phyloP scores from a whole-genome alignment of 805 yeast species.

The Cyberlindnera maclurae region DNA sequence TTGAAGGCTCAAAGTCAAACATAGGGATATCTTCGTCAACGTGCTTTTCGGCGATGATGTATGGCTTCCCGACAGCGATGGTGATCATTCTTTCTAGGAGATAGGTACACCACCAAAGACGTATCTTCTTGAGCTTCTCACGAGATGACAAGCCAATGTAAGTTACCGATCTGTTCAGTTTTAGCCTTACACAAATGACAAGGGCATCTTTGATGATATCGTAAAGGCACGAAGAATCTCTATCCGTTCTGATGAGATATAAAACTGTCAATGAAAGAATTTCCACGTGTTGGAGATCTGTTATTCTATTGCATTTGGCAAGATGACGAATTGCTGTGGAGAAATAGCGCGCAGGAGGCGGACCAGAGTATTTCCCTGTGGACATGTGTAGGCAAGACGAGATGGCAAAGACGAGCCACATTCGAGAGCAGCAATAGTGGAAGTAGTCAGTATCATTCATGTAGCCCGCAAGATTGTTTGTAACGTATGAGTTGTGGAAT shows the following conservation, averaged over 20 bases:
- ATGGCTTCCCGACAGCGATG: constrained; percentile 54
- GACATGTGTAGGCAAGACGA: constrained; percentile 46
- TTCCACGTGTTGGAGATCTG: constrained; percentile 42
- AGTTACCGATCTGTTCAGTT: constrained; percentile 30
- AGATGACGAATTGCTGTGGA: constrained; percentile 54
- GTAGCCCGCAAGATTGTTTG: constrained; percentile 26
- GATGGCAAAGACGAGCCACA: constrained; percentile 49
- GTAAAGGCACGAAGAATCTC: constrained; percentile 48
- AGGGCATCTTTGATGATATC: constrained; percentile 48
- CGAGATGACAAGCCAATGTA: constrained; percentile 25
- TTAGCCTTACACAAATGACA: constrained; percentile 33
- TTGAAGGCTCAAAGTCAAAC: constrained; percentile 38
- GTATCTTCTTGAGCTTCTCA: constrained; percentile 34
- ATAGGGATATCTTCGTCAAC: constrained; percentile 43
- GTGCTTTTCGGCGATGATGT: constrained; percentile 42
- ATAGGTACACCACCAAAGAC: constrained; percentile 61
- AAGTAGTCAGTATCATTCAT: constrained; percentile 36
- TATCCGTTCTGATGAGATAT: constrained; percentile 53
- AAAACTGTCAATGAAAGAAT: constrained; percentile 44
- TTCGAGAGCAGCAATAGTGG: constrained; percentile 47
- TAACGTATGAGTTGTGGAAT: constrained; percentile 43
- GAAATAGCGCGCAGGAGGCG: constrained; percentile 48
- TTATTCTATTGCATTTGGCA: constrained; percentile 35
- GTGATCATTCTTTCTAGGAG: constrained; percentile 55
- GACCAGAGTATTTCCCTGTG: constrained; percentile 49